A percentile compares a stretch with the other conserved stretches of the same genome.
phyloP scores from a whole-genome alignment of 495 filamentous ascomycete species.

The Tuber borchii region DNA sequence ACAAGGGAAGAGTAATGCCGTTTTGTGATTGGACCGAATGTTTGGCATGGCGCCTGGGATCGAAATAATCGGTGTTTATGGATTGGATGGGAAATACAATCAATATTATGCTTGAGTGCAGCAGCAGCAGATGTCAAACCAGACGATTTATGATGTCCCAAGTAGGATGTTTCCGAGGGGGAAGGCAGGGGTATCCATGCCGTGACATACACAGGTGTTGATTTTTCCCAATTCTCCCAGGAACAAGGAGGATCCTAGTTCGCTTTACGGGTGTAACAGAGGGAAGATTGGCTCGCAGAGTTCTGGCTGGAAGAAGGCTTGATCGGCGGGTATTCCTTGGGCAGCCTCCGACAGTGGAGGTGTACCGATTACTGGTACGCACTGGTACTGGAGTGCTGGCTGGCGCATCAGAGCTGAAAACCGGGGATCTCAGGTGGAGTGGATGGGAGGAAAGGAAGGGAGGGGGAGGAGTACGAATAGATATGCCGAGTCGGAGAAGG shows the following conservation, averaged over 20 bases:
- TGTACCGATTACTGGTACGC: background rate
- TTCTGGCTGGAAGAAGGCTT: background rate
- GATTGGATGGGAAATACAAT: background rate
- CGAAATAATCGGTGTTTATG: conserved; percentile 2
- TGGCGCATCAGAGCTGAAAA: background rate
- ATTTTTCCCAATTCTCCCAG: background rate
- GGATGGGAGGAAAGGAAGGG: background rate
- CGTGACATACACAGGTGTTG: background rate
- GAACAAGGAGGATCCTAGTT: background rate
- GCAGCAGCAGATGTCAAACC: background rate
- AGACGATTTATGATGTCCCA: background rate
- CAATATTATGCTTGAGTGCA: background rate
- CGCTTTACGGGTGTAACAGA: background rate
- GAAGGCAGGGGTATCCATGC: background rate
- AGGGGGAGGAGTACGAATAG: background rate
- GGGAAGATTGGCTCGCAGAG: background rate
- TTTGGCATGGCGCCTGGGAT: background rate
- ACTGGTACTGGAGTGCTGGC: too few species aligned
- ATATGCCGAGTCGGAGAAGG: background rate
- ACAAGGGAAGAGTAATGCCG: background rate
- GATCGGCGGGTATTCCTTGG: background rate
- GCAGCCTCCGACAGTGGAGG: background rate
- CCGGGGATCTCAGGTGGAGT: background rate
- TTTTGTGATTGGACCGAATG: background rate
- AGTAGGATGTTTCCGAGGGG: background rate